Evolutionary conservation across 169 alveolate species (phyloP), one percentile per base, ranked within the genome.

Genomic region (Condylostoma magnum): DNA sequence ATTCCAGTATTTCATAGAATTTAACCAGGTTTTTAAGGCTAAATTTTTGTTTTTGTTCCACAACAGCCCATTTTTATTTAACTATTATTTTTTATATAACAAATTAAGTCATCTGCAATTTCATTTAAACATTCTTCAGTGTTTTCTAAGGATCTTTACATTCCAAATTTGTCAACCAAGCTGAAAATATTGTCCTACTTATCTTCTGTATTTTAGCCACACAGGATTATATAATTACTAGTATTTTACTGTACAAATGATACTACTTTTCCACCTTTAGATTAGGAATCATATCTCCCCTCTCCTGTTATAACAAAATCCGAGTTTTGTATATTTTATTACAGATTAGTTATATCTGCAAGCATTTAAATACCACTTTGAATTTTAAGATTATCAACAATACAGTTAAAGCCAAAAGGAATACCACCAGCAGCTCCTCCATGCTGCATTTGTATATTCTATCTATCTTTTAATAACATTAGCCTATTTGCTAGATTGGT

Each of bases 251-350:
- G n/a, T 10, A 67, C 28, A 48, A 48, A 48, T 4, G 27, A 18
- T 4, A 67, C 60, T 18, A 34, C 67, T 43, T 67, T 67, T 46
- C 65, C 76, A 5, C 51, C 65, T 34, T 47, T 30, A 1, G 76
- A 48, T 31, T 48, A 47, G n/a, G 1, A n/a, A 34, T 67, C 76
- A 50, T 28, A 67, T 4, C 36, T 33, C 8, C 76, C 76, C 50
- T 67, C 76, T 47, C 76, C 76, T 20, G 66, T 67, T 6, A 67
- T 47, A n/a, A 67, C 76, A 12, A 47, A 47, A 34, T 67, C 76
- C 15, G 31, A 34, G 1, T 6, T 52, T 48, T 50, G 28, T 15
- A 48, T 38, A 12, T 15, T 46, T 20, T 50, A 20, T 10, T 18
- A 15, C 3, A 67, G 47, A 4, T 28, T 2, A 4, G 30, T 10